A percentile compares a stretch with the other conserved stretches of the same genome.
These are phyloP conservation scores for Candida chauliodis DNA, from an alignment of 805 yeast species.

Conservation along the genomic window DNA sequence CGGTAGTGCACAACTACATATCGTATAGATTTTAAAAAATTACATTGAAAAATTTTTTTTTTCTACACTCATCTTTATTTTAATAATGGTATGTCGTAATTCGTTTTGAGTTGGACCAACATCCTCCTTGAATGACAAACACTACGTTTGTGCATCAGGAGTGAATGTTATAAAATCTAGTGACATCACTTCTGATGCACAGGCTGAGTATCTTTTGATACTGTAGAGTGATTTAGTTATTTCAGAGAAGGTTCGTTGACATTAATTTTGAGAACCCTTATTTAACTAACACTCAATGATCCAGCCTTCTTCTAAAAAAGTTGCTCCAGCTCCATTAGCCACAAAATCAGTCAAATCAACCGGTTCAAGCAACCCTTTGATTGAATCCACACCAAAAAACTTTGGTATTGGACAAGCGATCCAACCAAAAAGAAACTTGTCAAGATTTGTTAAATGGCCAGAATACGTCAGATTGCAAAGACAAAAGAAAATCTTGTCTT, in stretches of 20 bases:
- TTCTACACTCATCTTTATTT: conserved; percentile 1
- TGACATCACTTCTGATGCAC: conserved; percentile 36
- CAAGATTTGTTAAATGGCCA: conserved; percentile 99
- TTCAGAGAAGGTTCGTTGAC: conserved; percentile 24
- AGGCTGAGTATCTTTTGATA: conserved; percentile 42
- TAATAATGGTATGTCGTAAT: conserved; percentile 28
- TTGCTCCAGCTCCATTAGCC: conserved; percentile 47
- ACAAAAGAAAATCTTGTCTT: conserved; percentile 92
- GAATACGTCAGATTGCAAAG: conserved; percentile 97
- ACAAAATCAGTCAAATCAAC: conserved; percentile 28
- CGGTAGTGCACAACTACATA: no score
- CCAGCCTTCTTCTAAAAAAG: conserved; percentile 52
- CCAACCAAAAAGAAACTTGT: conserved; percentile 94
- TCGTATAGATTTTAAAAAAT: background rate
- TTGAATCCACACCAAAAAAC: conserved; percentile 85
- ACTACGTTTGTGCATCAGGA: conserved; percentile 13
- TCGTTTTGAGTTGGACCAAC: conserved; percentile 21
- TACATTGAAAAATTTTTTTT: background rate
- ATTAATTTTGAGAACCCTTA: conserved; percentile 18
- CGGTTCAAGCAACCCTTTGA: conserved; percentile 63
- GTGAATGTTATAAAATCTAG: conserved; percentile 11
- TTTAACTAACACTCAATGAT: conserved; percentile 42
- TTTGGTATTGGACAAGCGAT: conserved; percentile 95
- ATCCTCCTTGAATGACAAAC: conserved; percentile 18
- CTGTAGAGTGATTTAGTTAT: conserved; percentile 36